A percentile compares a stretch with the other conserved stretches of the same genome.
Evolutionary conservation across 345 rosid genomes (phyloP).

Genomic region (Arabidopsis suecica): DNA sequence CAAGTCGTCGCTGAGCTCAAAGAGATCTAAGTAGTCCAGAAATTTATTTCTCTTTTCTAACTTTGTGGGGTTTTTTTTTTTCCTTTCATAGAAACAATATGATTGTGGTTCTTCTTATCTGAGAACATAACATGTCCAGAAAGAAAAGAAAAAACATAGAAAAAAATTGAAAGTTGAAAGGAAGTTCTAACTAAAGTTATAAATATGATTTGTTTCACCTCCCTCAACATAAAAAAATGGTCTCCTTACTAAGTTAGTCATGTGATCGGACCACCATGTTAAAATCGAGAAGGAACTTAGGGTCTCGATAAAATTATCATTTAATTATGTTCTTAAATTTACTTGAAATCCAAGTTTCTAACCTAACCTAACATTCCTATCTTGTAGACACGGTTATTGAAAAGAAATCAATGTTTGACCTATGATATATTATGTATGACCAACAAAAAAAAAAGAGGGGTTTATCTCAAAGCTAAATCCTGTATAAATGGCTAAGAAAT

Average conservation of each 20-base stretch:
- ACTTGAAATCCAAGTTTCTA: slow-evolving; percentile 11
- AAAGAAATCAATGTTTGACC: background rate
- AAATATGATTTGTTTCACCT: too few relatives aligned
- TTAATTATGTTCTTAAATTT: background rate
- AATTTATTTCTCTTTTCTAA: slow-evolving; percentile 9
- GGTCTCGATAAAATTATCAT: background rate
- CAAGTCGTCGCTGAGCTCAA: slow-evolving; percentile 14
- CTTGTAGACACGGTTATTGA: background rate
- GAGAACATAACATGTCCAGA: slow-evolving; percentile 10
- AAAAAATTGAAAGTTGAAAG: background rate
- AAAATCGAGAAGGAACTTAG: background rate
- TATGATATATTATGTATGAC: background rate
- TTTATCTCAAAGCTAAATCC: background rate
- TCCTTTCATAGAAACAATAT: slow-evolving; percentile 21
- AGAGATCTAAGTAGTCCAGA: slow-evolving; percentile 35
- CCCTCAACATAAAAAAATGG: too few relatives aligned
- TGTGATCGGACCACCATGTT: background rate
- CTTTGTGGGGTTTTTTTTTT: background rate
- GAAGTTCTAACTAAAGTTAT: background rate
- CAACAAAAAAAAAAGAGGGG: too few relatives aligned
- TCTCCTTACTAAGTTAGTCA: too few relatives aligned
- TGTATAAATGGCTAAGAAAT: background rate
- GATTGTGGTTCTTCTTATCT: slow-evolving; percentile 5
- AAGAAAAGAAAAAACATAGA: background rate
- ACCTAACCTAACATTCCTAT: background rate